Evolutionary conservation across 2,329 filamentous ascomycete genomes (phyloP), one percentile per base, ranked within the genome.

Genomic region (Apiospora phragmitis): DNA sequence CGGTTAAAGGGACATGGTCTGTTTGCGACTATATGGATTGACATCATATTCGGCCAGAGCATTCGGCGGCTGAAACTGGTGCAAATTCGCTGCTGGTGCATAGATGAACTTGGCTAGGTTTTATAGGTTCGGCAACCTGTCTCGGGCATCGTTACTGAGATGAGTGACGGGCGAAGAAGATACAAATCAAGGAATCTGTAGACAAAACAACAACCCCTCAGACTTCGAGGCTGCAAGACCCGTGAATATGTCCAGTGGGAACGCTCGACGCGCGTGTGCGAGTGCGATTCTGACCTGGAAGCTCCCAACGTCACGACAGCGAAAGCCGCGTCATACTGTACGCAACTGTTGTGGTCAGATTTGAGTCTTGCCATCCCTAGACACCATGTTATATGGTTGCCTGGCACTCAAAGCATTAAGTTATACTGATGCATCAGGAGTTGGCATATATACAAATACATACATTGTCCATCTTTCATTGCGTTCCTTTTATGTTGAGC

Each of bases 1-100:
- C 83, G 86, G 83, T 80, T 89, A 85, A 74, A 73, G 18, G 9
- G 32, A 14, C 32, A 21, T 38, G 4, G 18, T 12, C 18, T 38
- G 5, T 38, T 62, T n/a, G 32, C 55, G 55, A 38, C 32, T 12
- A n/a, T 14, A 32, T n/a, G 29, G 55, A 38, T 24, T 12, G 43
- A 38, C 38, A 62, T n/a, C 55, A 38, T n/a, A 21, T 18, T 29
- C 55, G 55, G 32, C 18, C 55, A 38, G 18, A n/a, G 55, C 55
- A n/a, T 62, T 38, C 18, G 55, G 32, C 55, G 51, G 32, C 14
- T 24, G 18, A n/a, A 26, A 38, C 29, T n/a, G 32, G 55, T n/a
- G 32, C 55, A 32, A 62, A n/a, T 21, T 38, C 55, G 55, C 55
- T 32, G 55, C 55, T n/a, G 55, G 24, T 11, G 32, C 32, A n/a